A percentile compares a stretch with the other conserved stretches of the same genome.
phyloP scores from a whole-genome alignment of 2,329 filamentous ascomycete genomes.

The Colletotrichum ledebouriae region DNA sequence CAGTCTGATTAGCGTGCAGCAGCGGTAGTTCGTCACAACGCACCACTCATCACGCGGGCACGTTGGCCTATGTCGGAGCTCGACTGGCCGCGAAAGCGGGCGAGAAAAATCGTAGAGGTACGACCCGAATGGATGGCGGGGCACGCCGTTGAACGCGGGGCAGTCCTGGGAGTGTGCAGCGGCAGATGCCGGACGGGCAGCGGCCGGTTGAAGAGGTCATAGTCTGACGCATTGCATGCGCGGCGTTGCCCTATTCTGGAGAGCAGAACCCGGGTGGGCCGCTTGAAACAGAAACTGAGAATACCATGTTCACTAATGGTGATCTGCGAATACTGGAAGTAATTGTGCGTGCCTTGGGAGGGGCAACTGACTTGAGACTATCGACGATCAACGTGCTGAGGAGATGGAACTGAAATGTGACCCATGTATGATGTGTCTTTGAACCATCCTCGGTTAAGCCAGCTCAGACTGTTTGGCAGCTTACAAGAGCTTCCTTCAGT shows the following conservation, averaged over 20 bases:
- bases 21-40: slow-evolving; percentile 28
- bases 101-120: slow-evolving; percentile 18
- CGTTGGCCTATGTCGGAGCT: slow-evolving; percentile 45
- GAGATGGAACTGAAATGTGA: no score
- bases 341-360: no score
- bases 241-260: slow-evolving; percentile 33
- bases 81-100: slow-evolving; percentile 24
- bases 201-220: slow-evolving; percentile 3
- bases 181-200: slow-evolving; percentile 39
- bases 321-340: no score
- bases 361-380: no score
- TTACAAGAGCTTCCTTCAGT: no score
- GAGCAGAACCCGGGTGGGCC: slow-evolving; percentile 14
- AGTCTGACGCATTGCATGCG: slow-evolving; percentile 25
- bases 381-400: no score
- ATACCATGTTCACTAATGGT: slow-evolving; percentile 2
- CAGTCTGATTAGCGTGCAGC: slow-evolving; percentile 15
- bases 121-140: slow-evolving; percentile 41
- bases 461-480: no score
- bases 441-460: no score
- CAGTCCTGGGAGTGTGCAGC: slow-evolving; percentile 27
- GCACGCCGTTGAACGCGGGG: slow-evolving; percentile 44
- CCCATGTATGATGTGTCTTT: no score
- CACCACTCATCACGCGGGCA: slow-evolving; percentile 26
- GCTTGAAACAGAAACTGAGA: background rate